Evolutionary conservation across 2,329 filamentous ascomycete species (phyloP).

Genomic region (Penicillium freii): DNA sequence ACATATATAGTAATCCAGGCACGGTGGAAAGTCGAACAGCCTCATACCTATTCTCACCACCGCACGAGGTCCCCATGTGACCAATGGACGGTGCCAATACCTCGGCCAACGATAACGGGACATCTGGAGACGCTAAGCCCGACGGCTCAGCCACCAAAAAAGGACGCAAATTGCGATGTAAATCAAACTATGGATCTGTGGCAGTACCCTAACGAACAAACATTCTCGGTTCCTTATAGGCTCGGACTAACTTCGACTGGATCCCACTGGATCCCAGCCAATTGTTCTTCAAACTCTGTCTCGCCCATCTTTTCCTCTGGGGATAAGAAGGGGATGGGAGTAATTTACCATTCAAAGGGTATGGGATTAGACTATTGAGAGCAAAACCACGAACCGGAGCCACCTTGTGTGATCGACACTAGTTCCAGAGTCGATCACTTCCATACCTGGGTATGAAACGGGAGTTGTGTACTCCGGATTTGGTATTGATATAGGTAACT

Average conservation of each 20-base stretch:
- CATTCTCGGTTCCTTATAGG: conserved; percentile 1
- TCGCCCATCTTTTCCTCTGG: conserved; percentile 3
- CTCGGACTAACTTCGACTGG: neutral
- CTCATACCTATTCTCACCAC: neutral
- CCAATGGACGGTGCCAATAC: neutral
- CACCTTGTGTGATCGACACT: conserved; percentile 24
- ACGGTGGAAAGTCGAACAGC: neutral
- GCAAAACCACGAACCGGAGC: conserved; percentile 9
- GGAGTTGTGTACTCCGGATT: neutral
- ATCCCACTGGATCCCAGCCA: conserved; percentile 1
- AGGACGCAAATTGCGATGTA: neutral
- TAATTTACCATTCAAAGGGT: neutral
- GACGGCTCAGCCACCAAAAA: conserved; percentile 8
- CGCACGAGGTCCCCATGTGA: neutral
- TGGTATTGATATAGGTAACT: neutral
- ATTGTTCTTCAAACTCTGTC: neutral
- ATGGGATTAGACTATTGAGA: conserved; percentile 5
- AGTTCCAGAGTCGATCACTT: conserved; percentile 20
- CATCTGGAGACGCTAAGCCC: conserved; percentile 2
- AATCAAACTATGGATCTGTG: conserved; percentile 1
- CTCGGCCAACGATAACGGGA: neutral
- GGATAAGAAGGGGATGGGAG: neutral
- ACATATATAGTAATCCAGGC: neutral
- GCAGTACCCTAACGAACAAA: neutral
- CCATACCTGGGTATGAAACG: neutral